These are phyloP conservation scores for Acer saccharum DNA, from an alignment of 345 rosid species.

Conservation along the genomic window DNA sequence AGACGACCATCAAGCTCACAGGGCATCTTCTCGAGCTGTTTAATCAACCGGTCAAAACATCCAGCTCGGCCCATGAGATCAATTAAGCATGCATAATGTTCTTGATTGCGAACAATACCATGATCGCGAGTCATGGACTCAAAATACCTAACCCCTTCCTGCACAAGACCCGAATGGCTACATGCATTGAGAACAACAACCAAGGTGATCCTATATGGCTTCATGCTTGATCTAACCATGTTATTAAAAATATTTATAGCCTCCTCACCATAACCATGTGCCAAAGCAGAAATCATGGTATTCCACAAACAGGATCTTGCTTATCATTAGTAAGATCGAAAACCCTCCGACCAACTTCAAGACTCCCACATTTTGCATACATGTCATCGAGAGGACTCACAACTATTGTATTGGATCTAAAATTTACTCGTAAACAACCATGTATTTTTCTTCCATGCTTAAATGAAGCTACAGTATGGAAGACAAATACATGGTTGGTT, in stretches of 20 bases:
- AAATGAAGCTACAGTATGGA: constrained; percentile 65
- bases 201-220: constrained; percentile 64
- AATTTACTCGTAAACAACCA: constrained; percentile 47
- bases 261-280: constrained; percentile 63
- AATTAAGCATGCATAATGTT: constrained; percentile 73
- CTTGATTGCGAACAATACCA: constrained; percentile 57
- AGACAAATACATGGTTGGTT: constrained; percentile 47
- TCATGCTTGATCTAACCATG: constrained; percentile 50
- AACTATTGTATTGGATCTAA: constrained; percentile 61
- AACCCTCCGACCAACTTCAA: constrained; percentile 48
- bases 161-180: constrained; percentile 64
- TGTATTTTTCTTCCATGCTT: constrained; percentile 75
- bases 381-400: constrained; percentile 77
- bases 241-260: constrained; percentile 49
- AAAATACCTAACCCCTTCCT: constrained; percentile 63
- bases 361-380: constrained; percentile 73
- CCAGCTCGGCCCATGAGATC: constrained; percentile 79
- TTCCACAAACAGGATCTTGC: constrained; percentile 69
- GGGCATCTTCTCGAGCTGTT: constrained; percentile 52
- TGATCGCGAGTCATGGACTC: constrained; percentile 45
- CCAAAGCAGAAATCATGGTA: constrained; percentile 69
- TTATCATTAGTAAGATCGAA: constrained; percentile 44
- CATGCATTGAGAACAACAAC: constrained; percentile 66
- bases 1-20: constrained; percentile 44
- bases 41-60: constrained; percentile 47